Evolutionary conservation across 75 land plant species (phyloP), one percentile per base, ranked within the genome.

Genomic region (Isoetes taiwanensis): DNA sequence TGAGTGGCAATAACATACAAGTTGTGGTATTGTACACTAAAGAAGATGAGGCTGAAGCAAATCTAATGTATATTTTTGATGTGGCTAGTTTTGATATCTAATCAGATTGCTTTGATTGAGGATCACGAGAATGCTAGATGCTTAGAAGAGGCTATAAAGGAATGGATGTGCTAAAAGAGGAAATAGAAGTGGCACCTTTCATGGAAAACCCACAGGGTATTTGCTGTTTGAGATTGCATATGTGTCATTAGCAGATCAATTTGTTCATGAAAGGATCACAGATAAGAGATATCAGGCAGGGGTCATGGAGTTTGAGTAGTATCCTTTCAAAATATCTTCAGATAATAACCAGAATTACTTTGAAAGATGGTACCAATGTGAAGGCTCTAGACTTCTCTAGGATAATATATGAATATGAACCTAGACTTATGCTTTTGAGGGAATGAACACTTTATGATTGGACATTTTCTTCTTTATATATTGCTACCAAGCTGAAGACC

Each of bases 361-460:
- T 91, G 8, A 83, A 86, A 58, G 97, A 91, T 60, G 97, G 97
- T 12, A 91, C 97, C 1, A 76, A 80, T 52, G 72, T 91, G 16
- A 70, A 78, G n/a, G 88, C 79, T 4, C 97, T 93, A 4, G 85
- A 83, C 26, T 60, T 77, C 10, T 80, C 88, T 2, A 70, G 88
- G 59, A 91, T 91, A 39, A 43, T 82, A 8, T 80, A 78, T 60
- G 94, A 91, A 41, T 87, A 83, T 62, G 94, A 91, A 50, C 97
- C 97, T 1, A 72, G 88, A 20, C 70, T 91, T 40, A 91, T 91
- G 97, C 73, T 91, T 4, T 61, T 91, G 38, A 72, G 81, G 57
- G 93, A 91, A 39, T 91, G 97, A 93, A 91, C 70, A 39, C 60
- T 91, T 42, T 91, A 83, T 62, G 93, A 91, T 56, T 88, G 88